Evolutionary conservation across 1,284 basidiomycete species (phyloP), one percentile per base, ranked within the genome.

Genomic region (Paramarasmius palmivorus): DNA sequence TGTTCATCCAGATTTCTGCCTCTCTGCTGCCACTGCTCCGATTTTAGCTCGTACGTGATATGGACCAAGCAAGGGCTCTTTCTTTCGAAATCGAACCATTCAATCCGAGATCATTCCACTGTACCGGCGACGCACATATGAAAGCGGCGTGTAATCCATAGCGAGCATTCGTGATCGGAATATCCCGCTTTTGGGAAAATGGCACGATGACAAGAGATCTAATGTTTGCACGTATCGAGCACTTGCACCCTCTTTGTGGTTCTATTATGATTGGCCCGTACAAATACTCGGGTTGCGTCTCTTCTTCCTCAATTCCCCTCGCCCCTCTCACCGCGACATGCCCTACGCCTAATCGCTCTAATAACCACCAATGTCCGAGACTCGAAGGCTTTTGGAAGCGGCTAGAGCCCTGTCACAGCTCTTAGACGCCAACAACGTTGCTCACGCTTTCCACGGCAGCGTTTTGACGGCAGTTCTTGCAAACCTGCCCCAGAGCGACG

Each of bases 361-460:
- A 42, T 46, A 38, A 32, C 29, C 29, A 32, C 29, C 38, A 37
- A 87, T 86, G 83, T 76, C 82, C 62, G 83, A 87, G 66, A 84
- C 81, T 62, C 72, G 73, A 65, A 77, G 86, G 66, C 75, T 87
- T 61, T 67, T 88, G 63, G 79, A 86, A 70, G 83, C 84, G 49
- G 84, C 84, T 46, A 66, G 71, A 41, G 77, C 80, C 57, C 81
- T 88, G 65, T 86, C 84, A 48, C 68, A 68, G 55, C 66, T 79
- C 52, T 77, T 88, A 56, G 70, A 68, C 53, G 73, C 73, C 49
- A 67, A 68, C 37, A 71, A 70, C 50, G 78, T 87, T 34, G 79
- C 82, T 15, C 86, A 90, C 64, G 86, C 85, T 20, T 88, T 88
- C 70, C 74, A 88, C 63, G 86, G 86, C 19, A 82, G 75, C 60